Evolutionary conservation across 306 rosid species (phyloP).

Genomic region (Potentilla sterilis): DNA sequence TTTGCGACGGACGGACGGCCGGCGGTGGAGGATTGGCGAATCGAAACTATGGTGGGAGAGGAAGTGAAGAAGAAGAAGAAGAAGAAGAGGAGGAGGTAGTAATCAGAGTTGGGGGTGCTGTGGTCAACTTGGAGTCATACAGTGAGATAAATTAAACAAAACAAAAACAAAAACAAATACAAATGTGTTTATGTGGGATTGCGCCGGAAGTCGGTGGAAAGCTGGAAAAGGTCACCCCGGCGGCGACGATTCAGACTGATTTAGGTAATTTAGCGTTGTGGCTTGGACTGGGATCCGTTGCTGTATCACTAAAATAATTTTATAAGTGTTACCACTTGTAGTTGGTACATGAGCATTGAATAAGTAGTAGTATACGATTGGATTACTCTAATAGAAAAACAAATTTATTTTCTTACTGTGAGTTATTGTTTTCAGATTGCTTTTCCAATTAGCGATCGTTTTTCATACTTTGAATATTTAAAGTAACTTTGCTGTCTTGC

Average conservation of each 20-base stretch:
- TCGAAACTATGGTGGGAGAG: neutral
- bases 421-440: too few relatives aligned
- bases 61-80: slow-evolving; percentile 4
- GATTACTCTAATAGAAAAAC: too few relatives aligned
- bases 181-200: neutral
- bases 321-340: too few relatives aligned
- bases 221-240: neutral
- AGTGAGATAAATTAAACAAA: slow-evolving; percentile 14
- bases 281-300: too few relatives aligned
- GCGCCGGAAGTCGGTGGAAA: neutral
- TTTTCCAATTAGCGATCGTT: too few relatives aligned
- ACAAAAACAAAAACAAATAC: neutral
- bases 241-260: neutral
- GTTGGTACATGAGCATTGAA: too few relatives aligned
- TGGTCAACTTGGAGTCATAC: slow-evolving; percentile 52
- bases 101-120: slow-evolving; percentile 27
- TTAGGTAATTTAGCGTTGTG: neutral
- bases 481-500: too few relatives aligned
- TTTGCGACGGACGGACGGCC: neutral
- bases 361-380: too few relatives aligned
- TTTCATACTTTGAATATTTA: too few relatives aligned
- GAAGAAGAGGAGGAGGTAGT: slow-evolving; percentile 6
- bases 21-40: neutral
- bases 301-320: too few relatives aligned
- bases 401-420: too few relatives aligned